phyloP scores from a whole-genome alignment of 1,284 basidiomycete species.

The Retiboletus fuscus region DNA sequence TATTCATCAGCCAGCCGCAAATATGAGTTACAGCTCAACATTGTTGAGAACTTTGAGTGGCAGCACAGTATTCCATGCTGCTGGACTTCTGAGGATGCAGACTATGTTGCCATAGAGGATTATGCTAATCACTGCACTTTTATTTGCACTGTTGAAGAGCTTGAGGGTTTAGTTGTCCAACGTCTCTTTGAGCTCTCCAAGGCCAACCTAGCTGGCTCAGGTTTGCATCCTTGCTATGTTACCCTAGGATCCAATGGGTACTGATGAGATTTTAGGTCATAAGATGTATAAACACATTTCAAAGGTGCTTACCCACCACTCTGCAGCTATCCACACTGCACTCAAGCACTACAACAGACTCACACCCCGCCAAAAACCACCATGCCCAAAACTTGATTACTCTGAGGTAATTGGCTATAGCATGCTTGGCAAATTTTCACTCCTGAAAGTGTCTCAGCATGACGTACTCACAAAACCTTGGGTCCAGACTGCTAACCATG shows the following conservation, averaged over 20 bases:
- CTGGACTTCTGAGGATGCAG: neutral
- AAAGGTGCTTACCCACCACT: neutral
- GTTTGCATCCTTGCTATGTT: neutral
- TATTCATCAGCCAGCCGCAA: neutral
- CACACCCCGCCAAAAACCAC: neutral
- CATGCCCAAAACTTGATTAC: neutral
- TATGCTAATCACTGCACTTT: neutral
- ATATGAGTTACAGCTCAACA: neutral
- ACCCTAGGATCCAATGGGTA: neutral
- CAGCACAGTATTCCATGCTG: neutral
- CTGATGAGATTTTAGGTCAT: neutral
- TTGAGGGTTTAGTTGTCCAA: neutral
- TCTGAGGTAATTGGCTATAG: neutral
- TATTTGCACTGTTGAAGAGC: neutral
- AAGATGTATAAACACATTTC: constrained; percentile 2
- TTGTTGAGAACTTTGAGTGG: neutral
- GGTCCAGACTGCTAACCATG: neutral
- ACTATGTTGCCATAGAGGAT: neutral
- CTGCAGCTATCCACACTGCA: neutral
- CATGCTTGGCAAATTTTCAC: neutral
- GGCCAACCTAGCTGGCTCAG: neutral
- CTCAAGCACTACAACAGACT: neutral
- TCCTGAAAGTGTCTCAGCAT: neutral
- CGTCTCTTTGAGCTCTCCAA: neutral
- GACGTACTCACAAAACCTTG: neutral